Evolutionary conservation across 129 eudicot genomes (phyloP).

Genomic region (Escallonia rubra): DNA sequence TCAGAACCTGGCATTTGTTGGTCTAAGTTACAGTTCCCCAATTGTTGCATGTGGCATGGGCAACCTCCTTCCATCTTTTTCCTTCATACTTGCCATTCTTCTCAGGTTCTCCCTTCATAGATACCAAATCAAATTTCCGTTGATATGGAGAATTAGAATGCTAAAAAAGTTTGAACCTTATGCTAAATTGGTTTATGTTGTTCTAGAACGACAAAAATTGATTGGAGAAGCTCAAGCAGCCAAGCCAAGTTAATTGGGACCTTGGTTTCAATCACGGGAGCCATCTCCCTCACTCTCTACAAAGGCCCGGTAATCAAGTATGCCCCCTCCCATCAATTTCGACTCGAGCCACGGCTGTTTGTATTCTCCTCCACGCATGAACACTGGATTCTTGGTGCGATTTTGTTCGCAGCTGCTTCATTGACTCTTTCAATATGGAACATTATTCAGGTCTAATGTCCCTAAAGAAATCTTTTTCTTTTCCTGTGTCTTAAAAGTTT

Average conservation of each 20-base stretch:
- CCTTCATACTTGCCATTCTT: conserved; percentile 33
- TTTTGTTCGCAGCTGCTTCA: conserved; percentile 62
- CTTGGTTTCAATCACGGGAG: conserved; percentile 57
- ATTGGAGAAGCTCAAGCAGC: conserved; percentile 49
- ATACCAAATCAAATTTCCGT: too few relatives aligned
- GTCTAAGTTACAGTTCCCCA: conserved; percentile 51
- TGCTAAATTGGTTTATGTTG: not conserved
- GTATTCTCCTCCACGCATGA: conserved; percentile 54
- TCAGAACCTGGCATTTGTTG: conserved; percentile 47
- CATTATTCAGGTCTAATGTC: conserved; percentile 55
- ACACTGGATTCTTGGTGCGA: conserved; percentile 64
- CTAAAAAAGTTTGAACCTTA: too few relatives aligned
- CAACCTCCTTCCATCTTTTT: conserved; percentile 34
- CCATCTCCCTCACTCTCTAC: conserved; percentile 31
- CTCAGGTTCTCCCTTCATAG: conserved; percentile 23
- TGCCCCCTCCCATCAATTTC: conserved; percentile 28
- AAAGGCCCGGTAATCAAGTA: conserved; percentile 55
- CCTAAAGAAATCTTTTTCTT: not conserved
- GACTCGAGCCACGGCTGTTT: conserved; percentile 25
- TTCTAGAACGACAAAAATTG: conserved; percentile 42
- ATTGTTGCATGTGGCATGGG: conserved; percentile 48
- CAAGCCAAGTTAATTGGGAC: conserved; percentile 48
- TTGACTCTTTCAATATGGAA: conserved; percentile 57
- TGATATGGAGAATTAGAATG: too few relatives aligned
- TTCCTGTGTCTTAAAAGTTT: not conserved